A percentile compares a stretch with the other conserved stretches of the same genome.
Conservation (phyloP, 228 moss, liverwort and hornwort genomes). For the Sphagnum fallax region DNA sequence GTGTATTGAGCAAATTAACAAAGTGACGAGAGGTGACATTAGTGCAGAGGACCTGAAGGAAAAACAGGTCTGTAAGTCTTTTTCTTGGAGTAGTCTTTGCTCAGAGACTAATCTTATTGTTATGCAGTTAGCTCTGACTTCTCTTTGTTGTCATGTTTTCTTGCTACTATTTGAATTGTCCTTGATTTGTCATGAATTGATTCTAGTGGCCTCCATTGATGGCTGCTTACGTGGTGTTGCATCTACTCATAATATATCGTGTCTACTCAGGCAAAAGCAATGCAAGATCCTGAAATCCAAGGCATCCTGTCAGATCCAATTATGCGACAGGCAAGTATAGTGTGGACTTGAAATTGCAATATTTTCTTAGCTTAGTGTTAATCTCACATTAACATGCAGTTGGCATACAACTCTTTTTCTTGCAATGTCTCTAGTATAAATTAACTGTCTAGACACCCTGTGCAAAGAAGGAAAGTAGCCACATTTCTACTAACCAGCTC, state of each 20-base stretch:
- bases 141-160: not conserved
- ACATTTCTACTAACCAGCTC: not conserved
- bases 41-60: conserved; percentile 81
- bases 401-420: not conserved
- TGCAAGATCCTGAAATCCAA: conserved; percentile 99
- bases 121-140: not conserved
- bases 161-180: not conserved
- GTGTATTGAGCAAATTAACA: conserved; percentile 94
- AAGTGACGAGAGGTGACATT: conserved; percentile 93
- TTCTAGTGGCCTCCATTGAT: not conserved
- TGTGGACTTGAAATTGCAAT: not conserved
- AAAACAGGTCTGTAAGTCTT: conserved; percentile 28
- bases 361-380: not conserved
- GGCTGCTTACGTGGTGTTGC: not conserved
- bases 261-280: conserved; percentile 66
- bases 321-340: conserved; percentile 77
- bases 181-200: not conserved
- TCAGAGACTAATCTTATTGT: not conserved
- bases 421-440: not conserved
- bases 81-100: not conserved
- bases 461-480: not conserved
- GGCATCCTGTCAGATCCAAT: conserved; percentile 88
- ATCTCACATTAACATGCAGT: not conserved
- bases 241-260: not conserved
- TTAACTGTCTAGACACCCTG: not conserved